phyloP scores from a whole-genome alignment of 1,284 basidiomycete genomes.

The Gymnopus androsaceus region DNA sequence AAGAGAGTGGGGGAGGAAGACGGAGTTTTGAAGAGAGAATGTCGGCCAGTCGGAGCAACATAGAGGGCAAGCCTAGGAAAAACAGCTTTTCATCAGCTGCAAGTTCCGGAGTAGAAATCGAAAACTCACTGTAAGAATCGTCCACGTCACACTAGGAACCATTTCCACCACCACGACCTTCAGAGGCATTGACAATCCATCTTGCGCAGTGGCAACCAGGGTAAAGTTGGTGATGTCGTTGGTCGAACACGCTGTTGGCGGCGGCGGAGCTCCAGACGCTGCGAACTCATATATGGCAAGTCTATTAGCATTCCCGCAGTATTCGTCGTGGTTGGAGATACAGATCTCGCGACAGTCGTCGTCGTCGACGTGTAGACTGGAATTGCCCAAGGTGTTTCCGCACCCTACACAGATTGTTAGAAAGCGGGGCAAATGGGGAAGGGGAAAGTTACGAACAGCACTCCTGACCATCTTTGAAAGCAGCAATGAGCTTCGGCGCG shows the following conservation, averaged over 20 bases:
- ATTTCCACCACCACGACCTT: conserved; percentile 39
- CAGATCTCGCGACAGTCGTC: conserved; percentile 41
- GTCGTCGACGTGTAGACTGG: conserved; percentile 37
- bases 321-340: conserved; percentile 34
- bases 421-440: not conserved
- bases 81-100: not conserved
- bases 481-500: too few species aligned
- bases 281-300: conserved; percentile 37
- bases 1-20: conserved; percentile 38
- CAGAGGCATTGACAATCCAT: conserved; percentile 30
- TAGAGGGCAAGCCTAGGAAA: conserved; percentile 33
- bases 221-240: conserved; percentile 37
- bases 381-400: conserved; percentile 31
- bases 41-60: conserved; percentile 44
- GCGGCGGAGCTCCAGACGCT: conserved; percentile 19
- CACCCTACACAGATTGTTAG: conserved; percentile 33
- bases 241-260: conserved; percentile 28
- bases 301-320: conserved; percentile 40
- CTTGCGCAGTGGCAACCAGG: conserved; percentile 31
- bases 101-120: not conserved
- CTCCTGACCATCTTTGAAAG: conserved; percentile 41
- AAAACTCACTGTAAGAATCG: conserved; percentile 37
- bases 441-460: conserved; percentile 36
- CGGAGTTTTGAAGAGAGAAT: conserved; percentile 36
- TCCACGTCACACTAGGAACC: conserved; percentile 39